Conservation (phyloP, 371 early-diverging fungal genomes). For the Lichtheimia ornata region DNA sequence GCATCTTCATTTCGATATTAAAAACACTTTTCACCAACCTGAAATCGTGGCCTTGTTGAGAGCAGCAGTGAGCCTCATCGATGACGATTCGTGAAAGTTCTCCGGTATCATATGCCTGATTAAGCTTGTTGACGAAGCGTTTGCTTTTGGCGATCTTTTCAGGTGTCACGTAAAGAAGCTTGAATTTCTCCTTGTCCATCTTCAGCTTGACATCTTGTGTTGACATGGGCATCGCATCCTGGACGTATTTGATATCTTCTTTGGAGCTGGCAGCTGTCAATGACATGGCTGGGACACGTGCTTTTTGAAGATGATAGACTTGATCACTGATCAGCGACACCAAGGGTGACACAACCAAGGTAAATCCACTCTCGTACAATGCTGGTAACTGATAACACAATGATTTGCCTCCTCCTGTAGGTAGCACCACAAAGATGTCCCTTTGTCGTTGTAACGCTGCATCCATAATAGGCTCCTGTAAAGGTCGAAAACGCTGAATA, state of each 20-base stretch:
- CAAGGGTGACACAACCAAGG: conserved; percentile 84
- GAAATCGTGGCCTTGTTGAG: conserved; percentile 91
- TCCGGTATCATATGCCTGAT: conserved; percentile 62
- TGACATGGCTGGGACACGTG: conserved; percentile 69
- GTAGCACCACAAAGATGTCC: conserved; percentile 86
- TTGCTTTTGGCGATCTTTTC: conserved; percentile 82
- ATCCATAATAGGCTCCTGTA: conserved; percentile 76
- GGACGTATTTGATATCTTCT: conserved; percentile 53
- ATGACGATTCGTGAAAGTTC: conserved; percentile 75
- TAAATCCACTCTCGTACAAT: conserved; percentile 71
- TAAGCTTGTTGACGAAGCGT: conserved; percentile 66
- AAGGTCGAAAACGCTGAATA: conserved; percentile 63
- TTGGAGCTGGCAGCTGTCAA: conserved; percentile 61
- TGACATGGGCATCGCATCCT: conserved; percentile 33
- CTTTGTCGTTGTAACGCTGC: conserved; percentile 66
- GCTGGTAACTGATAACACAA: conserved; percentile 91
- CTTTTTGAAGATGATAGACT: conserved; percentile 71
- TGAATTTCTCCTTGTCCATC: conserved; percentile 23
- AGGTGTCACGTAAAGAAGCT: conserved; percentile 88
- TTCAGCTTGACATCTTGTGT: conserved; percentile 21
- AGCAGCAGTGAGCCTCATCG: conserved; percentile 86
- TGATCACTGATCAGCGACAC: conserved; percentile 88
- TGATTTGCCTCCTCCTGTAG: conserved; percentile 91
- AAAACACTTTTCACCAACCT: conserved; percentile 28
- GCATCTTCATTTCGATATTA: neutral